Base-by-base conservation (phyloP, 2,329 filamentous ascomycete species). In the Zalaria sp. region DNA sequence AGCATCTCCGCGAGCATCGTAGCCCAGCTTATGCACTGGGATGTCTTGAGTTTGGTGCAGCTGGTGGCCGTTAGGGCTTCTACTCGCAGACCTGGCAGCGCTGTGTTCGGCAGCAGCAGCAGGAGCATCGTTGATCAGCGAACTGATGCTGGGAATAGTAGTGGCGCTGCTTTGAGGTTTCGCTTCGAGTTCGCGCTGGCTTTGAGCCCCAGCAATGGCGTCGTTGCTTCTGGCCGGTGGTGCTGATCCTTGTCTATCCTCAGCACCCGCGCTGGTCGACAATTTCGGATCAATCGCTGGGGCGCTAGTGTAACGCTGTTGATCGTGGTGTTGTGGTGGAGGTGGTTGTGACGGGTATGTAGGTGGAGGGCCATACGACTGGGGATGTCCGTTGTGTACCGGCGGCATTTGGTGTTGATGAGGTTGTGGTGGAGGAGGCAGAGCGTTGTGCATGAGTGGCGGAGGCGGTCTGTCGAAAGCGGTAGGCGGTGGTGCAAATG, bases 91-190 rank as follows among this genome's bases (percentile, higher is more conserved):
- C 50, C 51, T 39, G 43, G 48, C 9, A 39, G 45, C 43, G 35
- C 40, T 40, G 27, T 46, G 36, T 18, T 43, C 37, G 10, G 29
- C 25, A 51, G 53, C 4, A 50, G 51, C 32, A 42, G 47, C 4
- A 45, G 49, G 34, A 47, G 46, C 34, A 48, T 53, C 58, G 44
- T 64, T 66, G 41, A 67, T 61, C 46, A 67, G 59, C 7, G 69
- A 57, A 10, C 60, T 67, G 43, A 76, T 74, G 48, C 68, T 72
- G 5, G 75, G 75, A 27, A 77, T 73, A 11, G 56, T 60, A 27
- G 57, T 56, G 11, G 51, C 54, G 28, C 47, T 55, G 32, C 31
- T 43, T 32, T 40, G 40, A 9, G 38, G 44, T 28, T 11, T 39
- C 31, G 31, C 40, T 26, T 27, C 35, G 35, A 27, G 38, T 10